Percentiles rank a stretch among this genome's conserved stretches.
These are phyloP conservation scores for Botrytis tulipae DNA, from an alignment of 2,329 filamentous ascomycete species.

Conservation along the genomic window DNA sequence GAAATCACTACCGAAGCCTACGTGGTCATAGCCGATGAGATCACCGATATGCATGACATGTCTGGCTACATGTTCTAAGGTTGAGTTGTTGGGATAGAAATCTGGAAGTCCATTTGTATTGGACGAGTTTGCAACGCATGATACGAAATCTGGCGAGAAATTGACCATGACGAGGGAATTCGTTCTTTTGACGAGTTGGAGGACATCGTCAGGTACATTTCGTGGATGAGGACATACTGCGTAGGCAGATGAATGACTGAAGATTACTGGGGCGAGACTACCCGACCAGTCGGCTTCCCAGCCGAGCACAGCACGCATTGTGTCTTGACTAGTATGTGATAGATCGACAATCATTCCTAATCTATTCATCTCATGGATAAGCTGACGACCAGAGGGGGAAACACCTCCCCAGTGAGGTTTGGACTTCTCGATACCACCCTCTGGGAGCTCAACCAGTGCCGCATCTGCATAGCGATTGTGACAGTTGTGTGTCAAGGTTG, in stretches of 20 bases:
- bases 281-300: slow-evolving; percentile 62
- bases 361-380: slow-evolving; percentile 89
- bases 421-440: slow-evolving; percentile 34
- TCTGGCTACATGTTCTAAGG: slow-evolving; percentile 71
- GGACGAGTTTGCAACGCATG: slow-evolving; percentile 56
- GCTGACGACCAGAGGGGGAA: slow-evolving; percentile 62
- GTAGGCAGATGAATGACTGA: slow-evolving; percentile 81
- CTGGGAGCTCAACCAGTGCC: slow-evolving; percentile 60
- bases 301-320: slow-evolving; percentile 79
- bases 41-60: slow-evolving; percentile 83
- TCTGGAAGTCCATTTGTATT: slow-evolving; percentile 65
- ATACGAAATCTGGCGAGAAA: slow-evolving; percentile 79
- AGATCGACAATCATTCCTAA: slow-evolving; percentile 93
- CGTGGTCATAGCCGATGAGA: slow-evolving; percentile 80
- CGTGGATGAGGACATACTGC: slow-evolving; percentile 81
- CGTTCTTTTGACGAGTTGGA: slow-evolving; percentile 70
- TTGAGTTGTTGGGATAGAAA: slow-evolving; percentile 65
- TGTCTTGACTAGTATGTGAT: slow-evolving; percentile 73
- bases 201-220: slow-evolving; percentile 83
- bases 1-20: slow-evolving; percentile 87
- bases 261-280: slow-evolving; percentile 80
- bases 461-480: slow-evolving; percentile 88
- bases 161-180: slow-evolving; percentile 88
- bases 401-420: slow-evolving; percentile 69
- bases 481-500: slow-evolving; percentile 89